A percentile compares a stretch with the other conserved stretches of the same genome.
phyloP scores from a whole-genome alignment of 306 rosid genomes.

The Cucurbita moschata region DNA sequence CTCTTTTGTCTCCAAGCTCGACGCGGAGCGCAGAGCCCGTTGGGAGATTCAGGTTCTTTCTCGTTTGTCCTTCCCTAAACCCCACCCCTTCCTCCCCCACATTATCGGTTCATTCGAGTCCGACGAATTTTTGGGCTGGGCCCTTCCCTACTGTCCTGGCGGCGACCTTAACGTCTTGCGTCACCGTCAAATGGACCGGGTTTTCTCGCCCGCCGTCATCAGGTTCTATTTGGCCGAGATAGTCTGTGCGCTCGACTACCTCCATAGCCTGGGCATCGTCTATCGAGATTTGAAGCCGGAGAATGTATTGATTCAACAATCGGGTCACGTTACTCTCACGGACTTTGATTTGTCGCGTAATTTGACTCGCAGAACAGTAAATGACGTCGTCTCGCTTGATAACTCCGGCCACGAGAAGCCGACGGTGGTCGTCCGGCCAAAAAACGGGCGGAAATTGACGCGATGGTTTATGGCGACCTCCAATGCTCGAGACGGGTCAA shows the following conservation, averaged over 20 bases:
- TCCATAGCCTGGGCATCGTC: conserved; percentile 59
- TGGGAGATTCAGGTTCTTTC: conserved; percentile 71
- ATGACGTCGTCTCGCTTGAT: neutral
- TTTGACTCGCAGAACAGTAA: conserved; percentile 25
- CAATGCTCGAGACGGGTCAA: conserved; percentile 14
- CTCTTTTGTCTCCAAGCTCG: conserved; percentile 34
- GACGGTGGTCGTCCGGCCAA: conserved; percentile 14
- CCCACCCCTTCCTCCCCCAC: conserved; percentile 54
- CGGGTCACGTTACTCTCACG: conserved; percentile 90
- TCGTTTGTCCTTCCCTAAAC: conserved; percentile 27
- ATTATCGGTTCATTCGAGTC: conserved; percentile 45
- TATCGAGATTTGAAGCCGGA: conserved; percentile 94
- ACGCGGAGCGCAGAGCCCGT: conserved; percentile 64
- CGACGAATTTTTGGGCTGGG: conserved; percentile 50
- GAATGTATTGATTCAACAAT: conserved; percentile 67
- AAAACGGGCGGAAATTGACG: conserved; percentile 28
- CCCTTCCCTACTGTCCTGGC: conserved; percentile 78
- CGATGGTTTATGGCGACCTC: conserved; percentile 26
- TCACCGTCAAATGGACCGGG: conserved; percentile 55
- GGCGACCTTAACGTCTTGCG: conserved; percentile 89
- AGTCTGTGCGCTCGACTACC: conserved; percentile 68
- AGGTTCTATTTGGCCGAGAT: conserved; percentile 77
- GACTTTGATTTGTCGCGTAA: conserved; percentile 82
- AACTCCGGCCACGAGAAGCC: neutral
- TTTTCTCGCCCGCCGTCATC: conserved; percentile 60